Evolutionary conservation across 2,329 filamentous ascomycete species (phyloP).

Genomic region (Fusarium transvaalense): DNA sequence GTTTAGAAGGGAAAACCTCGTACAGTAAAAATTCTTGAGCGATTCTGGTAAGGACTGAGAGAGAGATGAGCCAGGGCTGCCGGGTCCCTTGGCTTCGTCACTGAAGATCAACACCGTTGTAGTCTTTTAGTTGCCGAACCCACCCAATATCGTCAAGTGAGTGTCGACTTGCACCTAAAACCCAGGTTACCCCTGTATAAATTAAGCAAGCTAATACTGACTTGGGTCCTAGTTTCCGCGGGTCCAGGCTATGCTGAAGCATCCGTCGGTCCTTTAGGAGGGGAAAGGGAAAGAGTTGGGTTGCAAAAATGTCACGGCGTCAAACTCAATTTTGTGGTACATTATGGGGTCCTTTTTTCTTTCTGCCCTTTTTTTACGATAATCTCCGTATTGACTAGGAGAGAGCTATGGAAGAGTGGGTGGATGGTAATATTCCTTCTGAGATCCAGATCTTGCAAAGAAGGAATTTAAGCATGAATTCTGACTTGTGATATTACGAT

Average conservation of each 20-base stretch:
- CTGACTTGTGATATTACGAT: neutral
- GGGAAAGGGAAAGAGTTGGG: neutral
- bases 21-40: neutral
- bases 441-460: neutral
- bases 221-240: neutral
- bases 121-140: neutral
- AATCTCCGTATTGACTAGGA: neutral
- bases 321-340: constrained; percentile 1
- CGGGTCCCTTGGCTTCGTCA: neutral
- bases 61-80: neutral
- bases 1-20: neutral
- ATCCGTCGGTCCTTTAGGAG: neutral
- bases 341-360: neutral
- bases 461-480: neutral
- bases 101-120: neutral
- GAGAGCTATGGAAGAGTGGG: neutral
- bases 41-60: neutral
- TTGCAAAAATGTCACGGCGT: neutral
- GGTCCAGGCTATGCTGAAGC: neutral
- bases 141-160: neutral
- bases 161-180: neutral
- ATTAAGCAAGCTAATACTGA: neutral
- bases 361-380: neutral
- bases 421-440: neutral
- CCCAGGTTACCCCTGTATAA: neutral